Conservation (phyloP, 2,329 filamentous ascomycete genomes). For the Didymella pomorum region DNA sequence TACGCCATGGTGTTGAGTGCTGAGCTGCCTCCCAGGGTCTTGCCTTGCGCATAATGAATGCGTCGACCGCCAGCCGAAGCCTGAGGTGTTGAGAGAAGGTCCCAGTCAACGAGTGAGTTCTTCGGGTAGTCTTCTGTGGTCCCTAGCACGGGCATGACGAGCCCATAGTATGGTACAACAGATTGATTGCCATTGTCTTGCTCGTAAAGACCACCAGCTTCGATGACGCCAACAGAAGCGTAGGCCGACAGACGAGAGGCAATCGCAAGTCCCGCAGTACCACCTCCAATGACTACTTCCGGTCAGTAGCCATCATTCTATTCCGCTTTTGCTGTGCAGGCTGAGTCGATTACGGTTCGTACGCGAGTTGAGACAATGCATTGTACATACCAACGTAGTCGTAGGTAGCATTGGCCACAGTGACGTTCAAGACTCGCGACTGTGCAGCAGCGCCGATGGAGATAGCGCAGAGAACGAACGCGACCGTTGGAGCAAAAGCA, state of each 20-base stretch:
- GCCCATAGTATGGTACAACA: constrained; percentile 33
- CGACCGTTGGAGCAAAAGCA: no score
- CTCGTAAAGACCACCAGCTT: constrained; percentile 39
- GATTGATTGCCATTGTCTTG: constrained; percentile 39
- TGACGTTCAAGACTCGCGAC: neutral
- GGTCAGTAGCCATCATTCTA: neutral
- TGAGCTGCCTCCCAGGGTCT: constrained; percentile 43
- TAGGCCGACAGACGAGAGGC: constrained; percentile 32
- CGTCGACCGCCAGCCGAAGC: constrained; percentile 26
- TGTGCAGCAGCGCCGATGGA: neutral
- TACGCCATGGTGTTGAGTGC: constrained; percentile 39
- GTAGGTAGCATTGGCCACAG: neutral
- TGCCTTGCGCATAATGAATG: constrained; percentile 47
- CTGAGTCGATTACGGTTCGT: neutral
- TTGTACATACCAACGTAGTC: neutral
- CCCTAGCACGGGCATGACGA: constrained; percentile 29
- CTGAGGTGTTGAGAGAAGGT: constrained; percentile 34
- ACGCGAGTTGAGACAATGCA: neutral
- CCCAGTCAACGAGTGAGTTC: constrained; percentile 41
- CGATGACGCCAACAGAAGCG: constrained; percentile 39
- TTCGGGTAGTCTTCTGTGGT: constrained; percentile 28
- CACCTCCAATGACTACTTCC: constrained; percentile 36
- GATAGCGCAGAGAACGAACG: neutral
- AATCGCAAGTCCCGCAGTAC: constrained; percentile 39
- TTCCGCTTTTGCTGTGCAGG: neutral